Conservation (phyloP, 148 eudicot genomes). For the Drosera capensis region DNA sequence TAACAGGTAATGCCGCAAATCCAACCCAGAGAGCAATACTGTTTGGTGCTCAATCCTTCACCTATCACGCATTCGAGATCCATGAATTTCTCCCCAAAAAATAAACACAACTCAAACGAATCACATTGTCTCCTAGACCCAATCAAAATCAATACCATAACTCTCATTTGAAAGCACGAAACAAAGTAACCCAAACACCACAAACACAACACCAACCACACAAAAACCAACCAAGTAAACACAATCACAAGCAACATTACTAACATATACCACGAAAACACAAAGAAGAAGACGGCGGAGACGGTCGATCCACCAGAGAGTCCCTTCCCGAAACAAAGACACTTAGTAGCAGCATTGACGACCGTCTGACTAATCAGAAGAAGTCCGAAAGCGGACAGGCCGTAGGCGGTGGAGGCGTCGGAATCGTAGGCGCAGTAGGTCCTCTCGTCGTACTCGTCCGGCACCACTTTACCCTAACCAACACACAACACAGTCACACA, state of each 20-base stretch:
- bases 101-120: too few species aligned
- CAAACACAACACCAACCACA: background rate
- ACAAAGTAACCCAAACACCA: background rate
- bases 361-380: slow-evolving; percentile 58
- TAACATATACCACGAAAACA: slow-evolving; percentile 56
- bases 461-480: slow-evolving; percentile 40
- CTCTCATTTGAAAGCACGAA: too few species aligned
- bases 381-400: slow-evolving; percentile 69
- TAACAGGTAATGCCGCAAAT: too few species aligned
- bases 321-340: slow-evolving; percentile 81
- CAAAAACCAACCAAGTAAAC: background rate
- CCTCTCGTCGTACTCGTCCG: slow-evolving; percentile 76
- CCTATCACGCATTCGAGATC: too few species aligned
- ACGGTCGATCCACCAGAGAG: slow-evolving; percentile 46
- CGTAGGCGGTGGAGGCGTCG: slow-evolving; percentile 85
- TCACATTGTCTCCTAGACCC: too few species aligned
- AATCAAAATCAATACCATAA: too few species aligned
- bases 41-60: too few species aligned
- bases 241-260: background rate
- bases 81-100: too few species aligned
- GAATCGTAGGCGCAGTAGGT: slow-evolving; percentile 64
- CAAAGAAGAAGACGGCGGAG: slow-evolving; percentile 53
- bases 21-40: too few species aligned
- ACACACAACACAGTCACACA: background rate
- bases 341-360: slow-evolving; percentile 71